Conservation (phyloP, 1,284 basidiomycete species). For the Chalciporus sp. region DNA sequence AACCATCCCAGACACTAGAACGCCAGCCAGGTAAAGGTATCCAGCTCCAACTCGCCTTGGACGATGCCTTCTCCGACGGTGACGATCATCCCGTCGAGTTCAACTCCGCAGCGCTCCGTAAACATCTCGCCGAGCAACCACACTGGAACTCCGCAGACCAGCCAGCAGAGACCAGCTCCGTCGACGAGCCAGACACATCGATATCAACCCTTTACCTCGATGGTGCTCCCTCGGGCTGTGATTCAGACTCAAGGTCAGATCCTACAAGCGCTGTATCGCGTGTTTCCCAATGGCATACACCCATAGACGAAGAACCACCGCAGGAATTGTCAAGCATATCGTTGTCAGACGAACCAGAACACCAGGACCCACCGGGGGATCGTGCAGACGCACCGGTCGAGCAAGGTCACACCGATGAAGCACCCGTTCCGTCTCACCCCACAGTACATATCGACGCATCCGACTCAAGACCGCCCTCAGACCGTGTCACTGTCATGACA, state of each 20-base stretch:
- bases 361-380: background rate
- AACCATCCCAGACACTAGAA: slow-evolving; percentile 14
- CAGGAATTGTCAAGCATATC: slow-evolving; percentile 49
- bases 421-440: slow-evolving; percentile 39
- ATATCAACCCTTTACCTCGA: slow-evolving; percentile 61
- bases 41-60: slow-evolving; percentile 45
- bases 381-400: slow-evolving; percentile 12
- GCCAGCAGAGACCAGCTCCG: slow-evolving; percentile 34
- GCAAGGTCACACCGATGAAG: slow-evolving; percentile 13
- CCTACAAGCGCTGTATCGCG: slow-evolving; percentile 24
- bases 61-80: slow-evolving; percentile 68
- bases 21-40: slow-evolving; percentile 33
- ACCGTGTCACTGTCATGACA: slow-evolving; percentile 23
- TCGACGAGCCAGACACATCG: slow-evolving; percentile 47
- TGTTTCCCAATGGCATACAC: slow-evolving; percentile 22
- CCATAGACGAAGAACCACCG: slow-evolving; percentile 37
- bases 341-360: slow-evolving; percentile 33
- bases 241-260: slow-evolving; percentile 28
- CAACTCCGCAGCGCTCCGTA: slow-evolving; percentile 56
- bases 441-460: slow-evolving; percentile 45
- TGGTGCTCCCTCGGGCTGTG: slow-evolving; percentile 28
- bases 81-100: slow-evolving; percentile 56
- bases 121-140: slow-evolving; percentile 56
- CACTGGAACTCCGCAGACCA: slow-evolving; percentile 28
- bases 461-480: slow-evolving; percentile 38